Evolutionary conservation across 495 filamentous ascomycete genomes (phyloP).

Genomic region (Tuber umbilicatum): DNA sequence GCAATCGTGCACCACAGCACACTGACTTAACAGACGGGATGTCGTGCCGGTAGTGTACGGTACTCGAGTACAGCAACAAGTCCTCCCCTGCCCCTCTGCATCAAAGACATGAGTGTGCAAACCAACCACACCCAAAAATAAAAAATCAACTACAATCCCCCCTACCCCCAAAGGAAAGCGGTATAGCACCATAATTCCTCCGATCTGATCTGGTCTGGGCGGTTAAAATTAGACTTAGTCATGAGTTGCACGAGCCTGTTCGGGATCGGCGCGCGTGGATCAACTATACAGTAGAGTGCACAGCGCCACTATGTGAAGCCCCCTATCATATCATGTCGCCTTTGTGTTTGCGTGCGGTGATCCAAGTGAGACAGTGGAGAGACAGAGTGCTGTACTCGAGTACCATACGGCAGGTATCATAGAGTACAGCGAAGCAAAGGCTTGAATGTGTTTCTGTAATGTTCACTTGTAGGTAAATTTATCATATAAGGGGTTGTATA

Average conservation of each 20-base stretch:
- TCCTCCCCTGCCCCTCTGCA: background rate
- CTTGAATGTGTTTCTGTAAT: background rate
- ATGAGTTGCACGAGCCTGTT: background rate
- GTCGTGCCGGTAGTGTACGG: too few relatives aligned
- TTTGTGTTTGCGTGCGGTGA: background rate
- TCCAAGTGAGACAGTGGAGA: background rate
- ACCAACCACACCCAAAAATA: conserved; percentile 2
- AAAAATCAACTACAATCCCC: background rate
- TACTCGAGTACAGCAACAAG: background rate
- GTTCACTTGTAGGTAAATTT: background rate
- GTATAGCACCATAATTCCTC: background rate
- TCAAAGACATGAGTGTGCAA: background rate
- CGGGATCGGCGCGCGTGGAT: background rate
- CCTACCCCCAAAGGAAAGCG: background rate
- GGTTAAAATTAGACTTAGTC: conserved; percentile 4
- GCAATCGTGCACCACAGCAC: background rate
- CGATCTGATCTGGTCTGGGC: background rate
- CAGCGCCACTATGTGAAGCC: background rate
- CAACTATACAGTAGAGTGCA: background rate
- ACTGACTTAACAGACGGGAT: background rate
- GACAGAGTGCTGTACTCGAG: background rate
- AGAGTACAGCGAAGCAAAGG: background rate
- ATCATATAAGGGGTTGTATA: background rate
- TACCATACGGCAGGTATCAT: background rate
- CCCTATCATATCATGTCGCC: background rate